Base-by-base conservation (phyloP, 2,329 filamentous ascomycete genomes). In the Colletotrichum coccodes region DNA sequence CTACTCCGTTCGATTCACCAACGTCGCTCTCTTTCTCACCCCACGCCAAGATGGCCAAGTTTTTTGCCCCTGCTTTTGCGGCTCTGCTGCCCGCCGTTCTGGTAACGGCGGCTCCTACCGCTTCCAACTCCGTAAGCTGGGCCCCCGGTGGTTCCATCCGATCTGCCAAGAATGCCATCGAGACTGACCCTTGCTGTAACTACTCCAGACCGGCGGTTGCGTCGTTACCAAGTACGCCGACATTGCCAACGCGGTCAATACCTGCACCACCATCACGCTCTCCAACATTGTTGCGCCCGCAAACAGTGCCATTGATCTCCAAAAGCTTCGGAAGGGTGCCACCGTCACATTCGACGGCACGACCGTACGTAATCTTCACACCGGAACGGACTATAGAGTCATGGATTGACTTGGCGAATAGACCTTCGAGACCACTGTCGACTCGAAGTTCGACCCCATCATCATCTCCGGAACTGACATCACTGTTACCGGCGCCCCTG, bases 31-130 rank as follows among this genome's bases (percentile, higher is more conserved):
- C 28, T 32, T 56, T 53, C 44, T 38, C 49, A 7, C n/a, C n/a
- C 61, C 56, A 40, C 61, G 66, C 61, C 66, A 69, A 65, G 61
- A 66, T 66, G 56, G 42, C 34, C 66, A 69, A 57, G 61, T 23
- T 50, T 44, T 16, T 56, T 23, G 47, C 34, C 49, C 40, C 54
- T 56, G 66, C 42, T 65, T 54, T 28, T 60, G 54, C 54, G 47
- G 61, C 54, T 65, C 61, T 69, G 40, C 49, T 69, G 34, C 50
- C 54, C 36, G 62, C 40, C 56, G 40, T 50, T 65, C 49, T 69
- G 26, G 61, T 56, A 52, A 40, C 66, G 49, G 66, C 61, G 21
- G 40, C 47, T 50, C 61, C 54, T 32, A 18, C 49, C 36, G 34
- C 23, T n/a, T 18, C 8, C 44, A 64, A 49, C 46, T 21, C 52